phyloP scores from a whole-genome alignment of 1,284 basidiomycete genomes.

The Ustilago hordei region DNA sequence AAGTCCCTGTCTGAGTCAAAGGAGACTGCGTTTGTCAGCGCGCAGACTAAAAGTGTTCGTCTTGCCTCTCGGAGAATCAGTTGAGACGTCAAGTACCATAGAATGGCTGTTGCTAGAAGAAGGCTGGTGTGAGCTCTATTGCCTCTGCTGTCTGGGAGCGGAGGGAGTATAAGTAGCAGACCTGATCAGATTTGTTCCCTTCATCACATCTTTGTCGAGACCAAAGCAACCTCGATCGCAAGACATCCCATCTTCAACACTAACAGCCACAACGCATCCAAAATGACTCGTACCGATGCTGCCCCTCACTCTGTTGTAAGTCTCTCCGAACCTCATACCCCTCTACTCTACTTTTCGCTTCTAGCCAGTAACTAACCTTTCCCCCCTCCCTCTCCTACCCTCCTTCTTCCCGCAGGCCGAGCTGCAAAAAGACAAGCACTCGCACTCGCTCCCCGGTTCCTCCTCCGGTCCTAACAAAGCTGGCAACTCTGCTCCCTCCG shows the following conservation, averaged over 20 bases:
- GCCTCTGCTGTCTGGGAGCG: not conserved
- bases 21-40: not conserved
- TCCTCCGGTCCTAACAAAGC: slow-evolving; percentile 43
- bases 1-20: not conserved
- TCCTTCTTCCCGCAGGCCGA: slow-evolving; percentile 19
- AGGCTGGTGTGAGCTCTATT: too few relatives aligned
- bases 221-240: not conserved
- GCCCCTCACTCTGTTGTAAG: slow-evolving; percentile 43
- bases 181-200: not conserved
- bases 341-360: not conserved
- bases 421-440: slow-evolving; percentile 26
- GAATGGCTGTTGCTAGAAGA: too few relatives aligned
- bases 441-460: slow-evolving; percentile 35
- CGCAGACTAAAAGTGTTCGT: not conserved
- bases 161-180: slow-evolving; percentile 6
- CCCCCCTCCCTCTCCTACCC: not conserved
- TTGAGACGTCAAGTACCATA: too few relatives aligned
- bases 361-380: not conserved
- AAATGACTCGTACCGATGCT: slow-evolving; percentile 45
- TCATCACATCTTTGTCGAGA: not conserved
- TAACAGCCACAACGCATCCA: not conserved
- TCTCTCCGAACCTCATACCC: not conserved
- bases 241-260: not conserved
- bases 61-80: too few relatives aligned
- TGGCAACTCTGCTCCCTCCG: slow-evolving; percentile 25